These are phyloP conservation scores for Lyophyllum semitale DNA, from an alignment of 768 basidiomycete genomes.

Conservation along the genomic window DNA sequence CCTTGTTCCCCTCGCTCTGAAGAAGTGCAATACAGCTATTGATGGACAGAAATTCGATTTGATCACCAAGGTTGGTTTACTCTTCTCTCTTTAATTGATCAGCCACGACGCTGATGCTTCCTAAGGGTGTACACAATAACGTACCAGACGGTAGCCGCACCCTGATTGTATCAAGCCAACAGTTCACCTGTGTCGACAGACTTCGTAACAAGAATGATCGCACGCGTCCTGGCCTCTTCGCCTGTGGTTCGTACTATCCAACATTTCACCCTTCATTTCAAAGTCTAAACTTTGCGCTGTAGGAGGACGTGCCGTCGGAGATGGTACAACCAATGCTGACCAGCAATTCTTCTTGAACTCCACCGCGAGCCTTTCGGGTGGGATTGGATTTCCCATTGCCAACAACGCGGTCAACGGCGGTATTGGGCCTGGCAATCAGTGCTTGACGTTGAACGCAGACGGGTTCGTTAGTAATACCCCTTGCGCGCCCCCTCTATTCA, in stretches of 20 bases:
- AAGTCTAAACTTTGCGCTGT: not conserved
- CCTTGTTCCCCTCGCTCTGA: slow-evolving; percentile 29
- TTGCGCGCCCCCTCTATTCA: slow-evolving; percentile 27
- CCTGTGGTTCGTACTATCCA: slow-evolving; percentile 18
- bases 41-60: slow-evolving; percentile 35
- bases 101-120: slow-evolving; percentile 19
- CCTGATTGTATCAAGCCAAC: slow-evolving; percentile 31
- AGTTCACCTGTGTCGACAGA: slow-evolving; percentile 27
- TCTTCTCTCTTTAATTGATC: slow-evolving; percentile 19
- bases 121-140: slow-evolving; percentile 29
- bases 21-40: slow-evolving; percentile 24
- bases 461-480: slow-evolving; percentile 26
- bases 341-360: slow-evolving; percentile 28
- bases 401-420: slow-evolving; percentile 24
- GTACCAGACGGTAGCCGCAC: slow-evolving; percentile 23
- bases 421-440: slow-evolving; percentile 25
- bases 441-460: slow-evolving; percentile 24
- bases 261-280: not conserved
- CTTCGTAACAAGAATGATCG: slow-evolving; percentile 25
- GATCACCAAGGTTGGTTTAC: slow-evolving; percentile 24
- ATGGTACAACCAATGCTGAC: slow-evolving; percentile 23
- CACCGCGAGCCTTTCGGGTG: slow-evolving; percentile 16
- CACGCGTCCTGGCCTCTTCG: slow-evolving; percentile 28
- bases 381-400: slow-evolving; percentile 24
- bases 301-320: slow-evolving; percentile 29